phyloP scores from a whole-genome alignment of 1,284 basidiomycete species.

The Melanopsichium pennsylvanicum region DNA sequence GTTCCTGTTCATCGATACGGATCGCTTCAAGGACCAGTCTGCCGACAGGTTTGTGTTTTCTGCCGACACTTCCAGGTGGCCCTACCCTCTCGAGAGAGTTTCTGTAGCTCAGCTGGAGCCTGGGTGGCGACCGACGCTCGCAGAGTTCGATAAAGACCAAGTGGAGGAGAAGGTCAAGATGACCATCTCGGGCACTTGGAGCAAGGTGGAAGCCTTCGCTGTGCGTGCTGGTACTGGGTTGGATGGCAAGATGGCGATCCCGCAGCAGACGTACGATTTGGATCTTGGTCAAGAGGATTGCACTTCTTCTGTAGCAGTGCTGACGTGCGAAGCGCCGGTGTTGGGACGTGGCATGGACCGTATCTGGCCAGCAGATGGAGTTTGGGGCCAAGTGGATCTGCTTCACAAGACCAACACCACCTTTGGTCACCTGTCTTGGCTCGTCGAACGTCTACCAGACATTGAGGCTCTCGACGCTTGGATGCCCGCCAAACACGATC shows the following conservation, averaged over 20 bases:
- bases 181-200: slow-evolving; percentile 42
- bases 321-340: slow-evolving; percentile 45
- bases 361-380: slow-evolving; percentile 48
- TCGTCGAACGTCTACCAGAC: slow-evolving; percentile 49
- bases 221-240: slow-evolving; percentile 19
- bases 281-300: slow-evolving; percentile 40
- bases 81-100: slow-evolving; percentile 49
- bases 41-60: slow-evolving; percentile 55
- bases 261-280: slow-evolving; percentile 18
- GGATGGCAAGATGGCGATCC: slow-evolving; percentile 39
- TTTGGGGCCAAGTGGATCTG: slow-evolving; percentile 50
- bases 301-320: slow-evolving; percentile 33
- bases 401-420: slow-evolving; percentile 53
- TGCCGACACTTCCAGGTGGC: slow-evolving; percentile 43
- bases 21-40: slow-evolving; percentile 44
- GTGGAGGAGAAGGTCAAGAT: slow-evolving; percentile 39
- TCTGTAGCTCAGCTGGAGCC: slow-evolving; percentile 36
- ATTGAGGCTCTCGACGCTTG: slow-evolving; percentile 32
- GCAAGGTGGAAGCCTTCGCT: slow-evolving; percentile 14
- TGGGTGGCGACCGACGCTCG: slow-evolving; percentile 47
- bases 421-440: slow-evolving; percentile 50
- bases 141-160: slow-evolving; percentile 12
- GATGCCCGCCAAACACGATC: slow-evolving; percentile 39
- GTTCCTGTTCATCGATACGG: slow-evolving; percentile 56
- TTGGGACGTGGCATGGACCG: slow-evolving; percentile 22